Percentiles rank a stretch among this genome's conserved stretches.
Conservation (phyloP, 805 yeast genomes). For the Suhomyces tanzawaensis region DNA sequence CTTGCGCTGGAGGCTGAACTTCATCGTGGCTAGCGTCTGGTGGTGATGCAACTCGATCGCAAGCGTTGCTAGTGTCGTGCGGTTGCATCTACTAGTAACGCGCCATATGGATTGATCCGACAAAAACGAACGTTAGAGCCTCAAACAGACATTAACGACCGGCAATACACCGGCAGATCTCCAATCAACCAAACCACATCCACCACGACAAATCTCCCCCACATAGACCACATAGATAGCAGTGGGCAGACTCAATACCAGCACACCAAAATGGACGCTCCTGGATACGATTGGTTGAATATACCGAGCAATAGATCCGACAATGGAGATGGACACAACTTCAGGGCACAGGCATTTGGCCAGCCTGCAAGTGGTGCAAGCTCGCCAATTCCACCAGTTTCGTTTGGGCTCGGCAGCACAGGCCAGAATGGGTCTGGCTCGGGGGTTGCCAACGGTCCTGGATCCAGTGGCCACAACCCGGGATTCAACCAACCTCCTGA, state of each 20-base stretch:
- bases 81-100: too few relatives aligned
- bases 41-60: too few relatives aligned
- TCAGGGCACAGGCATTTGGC: background rate
- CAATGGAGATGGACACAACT: background rate
- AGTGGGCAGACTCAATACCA: background rate
- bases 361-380: slow-evolving; percentile 4
- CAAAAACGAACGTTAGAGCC: too few relatives aligned
- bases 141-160: too few relatives aligned
- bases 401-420: slow-evolving; percentile 28
- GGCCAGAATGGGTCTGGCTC: slow-evolving; percentile 9
- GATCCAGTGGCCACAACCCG: too few relatives aligned
- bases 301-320: slow-evolving; percentile 17
- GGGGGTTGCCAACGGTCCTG: too few relatives aligned
- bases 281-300: slow-evolving; percentile 56
- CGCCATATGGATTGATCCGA: too few relatives aligned
- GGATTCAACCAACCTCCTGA: too few relatives aligned
- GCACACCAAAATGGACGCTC: slow-evolving; percentile 19
- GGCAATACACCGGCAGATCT: too few relatives aligned
- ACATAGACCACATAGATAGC: background rate
- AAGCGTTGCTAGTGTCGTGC: too few relatives aligned
- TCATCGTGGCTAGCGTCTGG: too few relatives aligned
- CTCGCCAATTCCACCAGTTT: slow-evolving; percentile 50
- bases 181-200: too few relatives aligned
- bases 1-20: background rate
- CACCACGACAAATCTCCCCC: background rate